These are phyloP conservation scores for Exophiala sideris DNA, from an alignment of 2,329 filamentous ascomycete species.

Conservation along the genomic window DNA sequence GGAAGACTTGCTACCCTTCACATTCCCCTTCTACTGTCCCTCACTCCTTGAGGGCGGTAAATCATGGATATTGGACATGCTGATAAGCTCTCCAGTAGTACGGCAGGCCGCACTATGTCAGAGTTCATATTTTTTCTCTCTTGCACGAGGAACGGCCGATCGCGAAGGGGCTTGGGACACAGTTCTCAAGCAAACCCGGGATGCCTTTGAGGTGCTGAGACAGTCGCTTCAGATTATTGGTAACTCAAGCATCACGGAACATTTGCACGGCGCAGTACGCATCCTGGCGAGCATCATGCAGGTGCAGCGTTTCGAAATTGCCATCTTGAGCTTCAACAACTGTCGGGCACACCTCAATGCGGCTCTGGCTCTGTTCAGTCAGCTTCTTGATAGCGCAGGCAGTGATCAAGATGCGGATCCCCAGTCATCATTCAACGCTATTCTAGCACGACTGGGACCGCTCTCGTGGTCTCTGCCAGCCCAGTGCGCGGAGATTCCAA, in stretches of 20 bases:
- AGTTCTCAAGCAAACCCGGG: conserved; percentile 11
- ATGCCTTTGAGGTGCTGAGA: conserved; percentile 20
- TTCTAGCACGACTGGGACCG: conserved; percentile 4
- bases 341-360: conserved; percentile 36
- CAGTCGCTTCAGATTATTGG: conserved; percentile 27
- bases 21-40: conserved; percentile 63
- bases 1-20: conserved; percentile 60
- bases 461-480: conserved; percentile 6
- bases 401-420: background rate
- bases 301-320: conserved; percentile 34
- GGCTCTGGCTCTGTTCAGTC: conserved; percentile 33
- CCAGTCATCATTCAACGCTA: background rate
- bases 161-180: conserved; percentile 4
- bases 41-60: conserved; percentile 55
- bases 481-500: conserved; percentile 7
- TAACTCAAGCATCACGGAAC: conserved; percentile 20
- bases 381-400: conserved; percentile 20
- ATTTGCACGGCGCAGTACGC: conserved; percentile 27
- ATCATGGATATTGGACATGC: conserved; percentile 58
- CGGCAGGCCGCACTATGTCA: conserved; percentile 58
- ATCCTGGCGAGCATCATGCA: conserved; percentile 38
- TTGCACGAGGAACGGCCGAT: conserved; percentile 27
- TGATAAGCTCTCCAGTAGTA: conserved; percentile 56
- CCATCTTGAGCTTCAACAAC: conserved; percentile 34
- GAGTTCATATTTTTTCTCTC: conserved; percentile 56